Evolutionary conservation across 2,329 filamentous ascomycete species (phyloP), one percentile per base, ranked within the genome.

Genomic region (Trichoderma guizhouense): DNA sequence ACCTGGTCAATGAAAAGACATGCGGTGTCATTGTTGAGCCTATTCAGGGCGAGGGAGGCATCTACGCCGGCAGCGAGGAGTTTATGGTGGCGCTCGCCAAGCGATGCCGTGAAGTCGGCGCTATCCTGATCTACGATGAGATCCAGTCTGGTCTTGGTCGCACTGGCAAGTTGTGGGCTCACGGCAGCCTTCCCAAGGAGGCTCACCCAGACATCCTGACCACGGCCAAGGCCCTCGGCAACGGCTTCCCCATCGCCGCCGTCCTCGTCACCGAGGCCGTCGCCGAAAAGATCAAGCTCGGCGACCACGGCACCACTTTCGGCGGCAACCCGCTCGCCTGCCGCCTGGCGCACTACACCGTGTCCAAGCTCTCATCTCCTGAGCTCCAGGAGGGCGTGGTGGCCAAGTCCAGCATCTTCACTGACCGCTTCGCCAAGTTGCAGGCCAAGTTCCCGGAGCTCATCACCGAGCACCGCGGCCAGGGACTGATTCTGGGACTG

Each of bases 1-100:
- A 87, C 1, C 84, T 97, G 21, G 90, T 99, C 34, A 97, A 92
- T 0, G 90, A 94, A 24, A 89, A 91, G 76, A 98, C 96, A 0
- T 98, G 95, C 78, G 95, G 94, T 79, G 96, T 99, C 24, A 95
- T 99, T 72, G 89, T 99, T 60, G 96, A 99, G 86, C 96, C 96
- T 9, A 97, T 99, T 73, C 96, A 99, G 83, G 96, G 96, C 72
- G 96, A 99, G 83, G 96, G 96, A 18, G 96, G 96, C 75, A 92
- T 99, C 66, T 92, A 95, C 76, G 90, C 93, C 12, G 96, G 93
- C 3, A 91, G 88, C 0, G 89, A 92, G 4, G 93, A 94, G 75
- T 99, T 98, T 82, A 86, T 99, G 28, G 81, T 90, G 28, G 92
- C 94, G 1, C 88, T 99, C n/a, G 93, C 94, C 72, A 88, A 88